phyloP scores from a whole-genome alignment of 2,329 filamentous ascomycete genomes.

The Aspergillus neotritici region DNA sequence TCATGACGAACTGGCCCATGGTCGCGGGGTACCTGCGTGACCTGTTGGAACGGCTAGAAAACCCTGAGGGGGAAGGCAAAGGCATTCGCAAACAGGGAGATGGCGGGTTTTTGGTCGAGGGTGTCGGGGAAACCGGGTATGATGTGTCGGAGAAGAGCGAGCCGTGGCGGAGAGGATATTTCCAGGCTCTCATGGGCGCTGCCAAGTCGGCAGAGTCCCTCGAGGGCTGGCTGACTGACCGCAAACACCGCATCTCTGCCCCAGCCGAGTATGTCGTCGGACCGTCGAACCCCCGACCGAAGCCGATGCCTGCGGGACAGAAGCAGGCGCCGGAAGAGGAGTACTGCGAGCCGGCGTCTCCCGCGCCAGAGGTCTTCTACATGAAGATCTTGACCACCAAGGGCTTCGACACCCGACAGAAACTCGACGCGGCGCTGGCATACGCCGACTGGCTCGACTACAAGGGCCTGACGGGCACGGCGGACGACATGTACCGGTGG shows the following conservation, averaged over 20 bases:
- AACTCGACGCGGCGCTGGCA: slow-evolving; percentile 71
- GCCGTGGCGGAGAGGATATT: slow-evolving; percentile 81
- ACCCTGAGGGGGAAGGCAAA: slow-evolving; percentile 61
- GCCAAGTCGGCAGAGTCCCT: slow-evolving; percentile 73
- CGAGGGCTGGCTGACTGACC: slow-evolving; percentile 72
- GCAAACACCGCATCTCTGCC: slow-evolving; percentile 60
- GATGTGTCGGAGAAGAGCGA: slow-evolving; percentile 73
- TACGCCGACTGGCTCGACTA: slow-evolving; percentile 83
- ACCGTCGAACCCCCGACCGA: slow-evolving; percentile 75
- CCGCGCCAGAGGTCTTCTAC: slow-evolving; percentile 70
- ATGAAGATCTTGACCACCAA: slow-evolving; percentile 72
- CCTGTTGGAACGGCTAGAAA: slow-evolving; percentile 63
- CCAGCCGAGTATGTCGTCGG: slow-evolving; percentile 69
- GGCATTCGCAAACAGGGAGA: slow-evolving; percentile 53
- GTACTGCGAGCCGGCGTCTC: slow-evolving; percentile 65
- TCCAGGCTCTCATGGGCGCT: slow-evolving; percentile 70
- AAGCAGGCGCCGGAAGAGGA: slow-evolving; percentile 63
- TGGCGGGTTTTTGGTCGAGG: slow-evolving; percentile 51
- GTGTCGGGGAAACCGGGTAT: slow-evolving; percentile 52
- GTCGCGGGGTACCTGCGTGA: slow-evolving; percentile 57
- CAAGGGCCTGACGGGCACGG: slow-evolving; percentile 60
- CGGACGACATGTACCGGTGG: slow-evolving; percentile 67
- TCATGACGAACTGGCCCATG: slow-evolving; percentile 62
- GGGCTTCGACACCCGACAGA: slow-evolving; percentile 73
- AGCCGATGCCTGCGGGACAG: slow-evolving; percentile 62